Conservation (phyloP, 805 yeast genomes). For the Kazachstania martiniae region DNA sequence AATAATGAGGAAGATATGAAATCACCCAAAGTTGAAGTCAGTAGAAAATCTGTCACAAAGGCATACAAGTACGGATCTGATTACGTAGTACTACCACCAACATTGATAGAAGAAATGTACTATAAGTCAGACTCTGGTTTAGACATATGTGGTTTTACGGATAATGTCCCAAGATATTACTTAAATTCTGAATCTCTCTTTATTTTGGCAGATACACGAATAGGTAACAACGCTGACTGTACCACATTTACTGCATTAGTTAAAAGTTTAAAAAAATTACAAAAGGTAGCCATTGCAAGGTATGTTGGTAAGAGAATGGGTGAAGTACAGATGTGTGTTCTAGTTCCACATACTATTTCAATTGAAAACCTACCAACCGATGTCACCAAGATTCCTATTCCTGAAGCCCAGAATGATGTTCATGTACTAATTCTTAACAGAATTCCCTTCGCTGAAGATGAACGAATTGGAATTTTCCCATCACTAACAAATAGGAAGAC, state of each 20-base stretch:
- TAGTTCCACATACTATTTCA: conserved; percentile 36
- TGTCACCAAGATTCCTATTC: no score
- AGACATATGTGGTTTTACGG: conserved; percentile 53
- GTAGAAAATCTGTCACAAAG: conserved; percentile 34
- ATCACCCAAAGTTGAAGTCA: conserved; percentile 23
- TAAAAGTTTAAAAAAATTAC: conserved; percentile 38
- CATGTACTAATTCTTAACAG: conserved; percentile 40
- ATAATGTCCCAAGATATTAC: conserved; percentile 45
- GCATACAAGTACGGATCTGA: conserved; percentile 63
- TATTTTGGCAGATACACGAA: conserved; percentile 33
- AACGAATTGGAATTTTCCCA: conserved; percentile 45
- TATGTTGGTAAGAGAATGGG: conserved; percentile 41
- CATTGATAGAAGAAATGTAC: conserved; percentile 31
- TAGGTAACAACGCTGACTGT: conserved; percentile 30
- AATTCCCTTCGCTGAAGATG: conserved; percentile 70
- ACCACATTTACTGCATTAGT: conserved; percentile 38
- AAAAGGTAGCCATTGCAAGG: conserved; percentile 49
- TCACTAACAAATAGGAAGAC: conserved; percentile 29
- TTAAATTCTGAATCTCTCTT: conserved; percentile 48
- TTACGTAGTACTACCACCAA: conserved; percentile 41
- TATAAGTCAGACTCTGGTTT: conserved; percentile 41
- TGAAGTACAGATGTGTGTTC: conserved; percentile 43
- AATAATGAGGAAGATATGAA: conserved; percentile 7
- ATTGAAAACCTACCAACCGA: neutral
- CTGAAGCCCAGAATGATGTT: conserved; percentile 10